Evolutionary conservation across 2,329 filamentous ascomycete genomes (phyloP).

Genomic region (Calonectria hawksworthii): DNA sequence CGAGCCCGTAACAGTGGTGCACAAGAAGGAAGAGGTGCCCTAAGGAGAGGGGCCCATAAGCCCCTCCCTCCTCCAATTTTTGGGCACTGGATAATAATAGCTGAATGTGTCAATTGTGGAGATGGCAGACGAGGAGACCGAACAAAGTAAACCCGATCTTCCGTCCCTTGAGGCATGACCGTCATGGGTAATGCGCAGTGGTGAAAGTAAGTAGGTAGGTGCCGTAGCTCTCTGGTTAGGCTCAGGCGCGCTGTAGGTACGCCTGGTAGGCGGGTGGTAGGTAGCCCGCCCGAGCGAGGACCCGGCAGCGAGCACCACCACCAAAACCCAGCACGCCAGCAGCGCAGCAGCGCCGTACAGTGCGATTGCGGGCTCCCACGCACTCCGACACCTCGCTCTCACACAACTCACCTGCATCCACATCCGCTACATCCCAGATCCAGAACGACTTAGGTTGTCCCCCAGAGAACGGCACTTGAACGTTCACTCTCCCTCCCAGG

Average conservation of each 20-base stretch:
- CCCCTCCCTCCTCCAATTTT: not conserved
- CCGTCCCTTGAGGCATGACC: not conserved
- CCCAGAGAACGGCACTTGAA: constrained; percentile 36
- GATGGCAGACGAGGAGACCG: not conserved
- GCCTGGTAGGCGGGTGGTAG: not conserved
- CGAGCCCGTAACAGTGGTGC: not conserved
- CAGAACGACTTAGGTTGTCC: constrained; percentile 41
- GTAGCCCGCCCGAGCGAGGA: not conserved
- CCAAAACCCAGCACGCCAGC: not conserved
- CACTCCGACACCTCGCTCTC: constrained; percentile 23
- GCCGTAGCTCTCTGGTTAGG: not conserved
- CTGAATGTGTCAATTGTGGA: constrained; percentile 4
- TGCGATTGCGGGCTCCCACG: constrained; percentile 14
- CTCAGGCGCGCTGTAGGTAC: not conserved
- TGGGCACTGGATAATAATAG: not conserved
- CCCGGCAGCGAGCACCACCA: not conserved
- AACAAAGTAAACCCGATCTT: not conserved
- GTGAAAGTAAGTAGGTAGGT: not conserved
- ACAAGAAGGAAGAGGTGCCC: constrained; percentile 7
- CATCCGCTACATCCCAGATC: constrained; percentile 39
- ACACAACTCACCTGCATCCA: constrained; percentile 41
- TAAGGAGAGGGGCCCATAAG: not conserved
- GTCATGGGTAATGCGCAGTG: not conserved
- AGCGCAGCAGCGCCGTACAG: constrained; percentile 13
- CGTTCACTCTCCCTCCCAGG: constrained; percentile 38